These are phyloP conservation scores for Exutisphaerella laricina DNA, from an alignment of 2,329 filamentous ascomycete species.

Conservation along the genomic window DNA sequence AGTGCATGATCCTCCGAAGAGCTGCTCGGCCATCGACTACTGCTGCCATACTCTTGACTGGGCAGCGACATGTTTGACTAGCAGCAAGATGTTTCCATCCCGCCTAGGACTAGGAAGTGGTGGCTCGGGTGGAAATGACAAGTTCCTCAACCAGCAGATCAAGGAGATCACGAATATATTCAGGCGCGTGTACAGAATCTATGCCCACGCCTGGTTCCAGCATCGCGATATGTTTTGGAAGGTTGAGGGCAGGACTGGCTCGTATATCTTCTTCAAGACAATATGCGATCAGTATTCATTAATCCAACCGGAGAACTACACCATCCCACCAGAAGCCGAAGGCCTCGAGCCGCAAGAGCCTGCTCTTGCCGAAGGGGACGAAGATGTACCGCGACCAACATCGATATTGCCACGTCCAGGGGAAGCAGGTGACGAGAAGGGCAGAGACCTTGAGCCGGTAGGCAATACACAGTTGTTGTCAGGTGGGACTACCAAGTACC, in stretches of 20 bases:
- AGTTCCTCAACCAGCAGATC: slow-evolving; percentile 51
- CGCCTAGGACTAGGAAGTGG: slow-evolving; percentile 57
- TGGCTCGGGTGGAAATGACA: slow-evolving; percentile 27
- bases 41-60: slow-evolving; percentile 98
- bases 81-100: slow-evolving; percentile 91
- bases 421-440: slow-evolving; percentile 18
- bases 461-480: slow-evolving; percentile 47
- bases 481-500: slow-evolving; percentile 70
- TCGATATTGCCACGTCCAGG: slow-evolving; percentile 16
- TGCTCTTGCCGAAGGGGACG: slow-evolving; percentile 8
- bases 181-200: slow-evolving; percentile 87
- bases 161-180: slow-evolving; percentile 95
- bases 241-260: slow-evolving; percentile 80
- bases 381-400: slow-evolving; percentile 9
- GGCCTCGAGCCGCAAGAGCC: slow-evolving; percentile 52
- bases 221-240: slow-evolving; percentile 94
- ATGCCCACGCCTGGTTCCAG: slow-evolving; percentile 98
- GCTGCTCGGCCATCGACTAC: slow-evolving; percentile 97
- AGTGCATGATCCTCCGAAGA: slow-evolving; percentile 93
- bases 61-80: slow-evolving; percentile 91
- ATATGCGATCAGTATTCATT: slow-evolving; percentile 90
- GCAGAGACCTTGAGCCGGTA: slow-evolving; percentile 26
- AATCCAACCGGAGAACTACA: slow-evolving; percentile 91
- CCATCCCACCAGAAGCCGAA: slow-evolving; percentile 87
- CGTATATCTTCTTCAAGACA: slow-evolving; percentile 96